phyloP scores from a whole-genome alignment of 352 stramenopile genomes.

The Lagenidium sp. region DNA sequence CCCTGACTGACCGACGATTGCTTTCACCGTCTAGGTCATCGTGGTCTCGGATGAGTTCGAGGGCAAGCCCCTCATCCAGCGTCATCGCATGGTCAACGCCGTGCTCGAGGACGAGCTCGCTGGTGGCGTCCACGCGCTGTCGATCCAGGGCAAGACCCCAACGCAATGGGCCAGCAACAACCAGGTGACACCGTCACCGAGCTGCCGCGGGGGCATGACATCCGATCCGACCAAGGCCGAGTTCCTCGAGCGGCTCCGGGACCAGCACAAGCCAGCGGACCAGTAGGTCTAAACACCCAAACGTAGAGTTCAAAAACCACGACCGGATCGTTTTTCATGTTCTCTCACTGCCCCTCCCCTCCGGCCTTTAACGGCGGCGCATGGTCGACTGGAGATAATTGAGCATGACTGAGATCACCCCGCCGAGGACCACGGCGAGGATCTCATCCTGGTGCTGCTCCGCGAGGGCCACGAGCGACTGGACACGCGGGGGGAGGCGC shows the following conservation, averaged over 20 bases:
- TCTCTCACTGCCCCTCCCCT: too few species aligned
- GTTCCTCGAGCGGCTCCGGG: slow-evolving; percentile 25
- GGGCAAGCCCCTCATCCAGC: slow-evolving; percentile 74
- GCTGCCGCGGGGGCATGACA: slow-evolving; percentile 64
- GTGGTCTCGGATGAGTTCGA: slow-evolving; percentile 89
- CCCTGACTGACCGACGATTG: too few species aligned
- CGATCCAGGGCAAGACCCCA: slow-evolving; percentile 92
- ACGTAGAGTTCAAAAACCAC: too few species aligned
- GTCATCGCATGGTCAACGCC: slow-evolving; percentile 90
- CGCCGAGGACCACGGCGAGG: slow-evolving; percentile 50
- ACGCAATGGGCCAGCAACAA: slow-evolving; percentile 75
- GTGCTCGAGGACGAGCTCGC: slow-evolving; percentile 83
- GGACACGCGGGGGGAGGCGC: slow-evolving; percentile 24
- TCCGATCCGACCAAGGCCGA: slow-evolving; percentile 58
- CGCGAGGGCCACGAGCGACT: slow-evolving; percentile 29
- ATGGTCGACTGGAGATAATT: slow-evolving; percentile 61
- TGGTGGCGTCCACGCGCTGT: slow-evolving; percentile 89
- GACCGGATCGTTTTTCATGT: too few species aligned
- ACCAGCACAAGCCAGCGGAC: neutral
- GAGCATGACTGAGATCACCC: slow-evolving; percentile 61
- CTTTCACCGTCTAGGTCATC: slow-evolving; percentile 85
- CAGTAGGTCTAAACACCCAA: too few species aligned
- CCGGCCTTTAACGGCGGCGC: slow-evolving; percentile 22
- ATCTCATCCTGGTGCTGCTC: slow-evolving; percentile 73
- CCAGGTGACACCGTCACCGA: slow-evolving; percentile 50